Conservation (phyloP, 352 stramenopile genomes). For the Phytophthora sojae region DNA sequence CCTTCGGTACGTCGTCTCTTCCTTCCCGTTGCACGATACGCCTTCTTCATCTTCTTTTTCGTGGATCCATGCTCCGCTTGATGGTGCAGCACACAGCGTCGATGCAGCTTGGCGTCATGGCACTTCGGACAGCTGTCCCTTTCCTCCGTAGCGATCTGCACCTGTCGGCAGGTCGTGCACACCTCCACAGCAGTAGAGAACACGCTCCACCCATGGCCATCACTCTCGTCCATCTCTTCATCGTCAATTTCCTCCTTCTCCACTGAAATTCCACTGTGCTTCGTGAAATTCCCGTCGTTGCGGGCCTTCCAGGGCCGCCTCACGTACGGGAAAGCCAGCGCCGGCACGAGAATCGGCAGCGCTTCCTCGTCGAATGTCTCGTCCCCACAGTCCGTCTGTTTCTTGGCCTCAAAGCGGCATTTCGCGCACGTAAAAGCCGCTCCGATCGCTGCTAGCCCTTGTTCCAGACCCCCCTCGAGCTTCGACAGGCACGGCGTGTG, state of each 20-base stretch:
- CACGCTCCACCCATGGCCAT: constrained; percentile 36
- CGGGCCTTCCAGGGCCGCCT: constrained; percentile 4
- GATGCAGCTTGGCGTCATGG: constrained; percentile 34
- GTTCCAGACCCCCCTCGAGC: not conserved
- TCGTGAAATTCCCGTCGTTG: constrained; percentile 8
- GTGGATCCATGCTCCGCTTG: constrained; percentile 1
- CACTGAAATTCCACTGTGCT: constrained; percentile 1
- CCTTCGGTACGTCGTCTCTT: constrained; percentile 34
- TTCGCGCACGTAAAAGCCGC: constrained; percentile 32
- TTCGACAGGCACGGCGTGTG: constrained; percentile 46
- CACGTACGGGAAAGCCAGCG: constrained; percentile 39
- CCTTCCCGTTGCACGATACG: constrained; percentile 21
- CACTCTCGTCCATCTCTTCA: constrained; percentile 12
- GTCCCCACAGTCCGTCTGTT: constrained; percentile 3
- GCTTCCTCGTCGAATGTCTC: not conserved
- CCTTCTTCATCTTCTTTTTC: constrained; percentile 29
- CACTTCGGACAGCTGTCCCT: constrained; percentile 44
- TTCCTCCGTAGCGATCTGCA: constrained; percentile 53
- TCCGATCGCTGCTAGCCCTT: not conserved
- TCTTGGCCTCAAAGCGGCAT: constrained; percentile 19
- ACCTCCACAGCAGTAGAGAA: constrained; percentile 57
- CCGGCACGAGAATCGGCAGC: constrained; percentile 33
- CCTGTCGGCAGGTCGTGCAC: constrained; percentile 63
- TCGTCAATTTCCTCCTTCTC: constrained; percentile 3
- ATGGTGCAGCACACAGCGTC: constrained; percentile 37